A percentile compares a stretch with the other conserved stretches of the same genome.
phyloP scores from a whole-genome alignment of 2,329 filamentous ascomycete genomes.

The Pleoardoris graminearum region DNA sequence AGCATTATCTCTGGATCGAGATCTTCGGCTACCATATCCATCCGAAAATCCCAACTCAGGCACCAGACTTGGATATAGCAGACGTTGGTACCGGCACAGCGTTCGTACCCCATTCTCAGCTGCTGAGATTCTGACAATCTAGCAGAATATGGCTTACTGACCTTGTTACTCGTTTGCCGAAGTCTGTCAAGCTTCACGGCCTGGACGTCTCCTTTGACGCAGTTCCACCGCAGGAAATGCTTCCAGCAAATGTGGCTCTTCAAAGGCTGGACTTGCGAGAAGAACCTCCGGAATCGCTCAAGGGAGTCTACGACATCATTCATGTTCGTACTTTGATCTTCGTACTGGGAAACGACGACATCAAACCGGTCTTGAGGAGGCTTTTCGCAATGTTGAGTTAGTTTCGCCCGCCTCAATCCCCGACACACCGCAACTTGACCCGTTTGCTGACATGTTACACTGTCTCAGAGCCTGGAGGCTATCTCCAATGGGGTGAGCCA shows the following conservation, averaged over 20 bases:
- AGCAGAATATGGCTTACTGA: not conserved
- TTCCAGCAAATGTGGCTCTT: slow-evolving; percentile 3
- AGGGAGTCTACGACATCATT: slow-evolving; percentile 4
- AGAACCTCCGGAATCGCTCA: not conserved
- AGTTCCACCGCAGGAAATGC: not conserved
- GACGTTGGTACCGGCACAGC: not conserved
- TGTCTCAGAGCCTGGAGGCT: not conserved
- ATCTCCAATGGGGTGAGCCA: not conserved
- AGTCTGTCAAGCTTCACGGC: not conserved
- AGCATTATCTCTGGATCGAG: not conserved
- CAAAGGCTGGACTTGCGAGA: not conserved
- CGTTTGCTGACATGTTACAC: no score
- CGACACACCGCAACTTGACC: not conserved
- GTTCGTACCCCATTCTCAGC: not conserved
- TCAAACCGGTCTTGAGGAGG: not conserved
- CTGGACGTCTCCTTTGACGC: slow-evolving; percentile 3
- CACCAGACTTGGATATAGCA: not conserved
- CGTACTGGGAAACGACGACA: slow-evolving; percentile 2
- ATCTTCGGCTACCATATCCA: not conserved
- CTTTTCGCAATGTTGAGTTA: not conserved
- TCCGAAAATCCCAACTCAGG: not conserved
- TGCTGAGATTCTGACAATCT: not conserved
- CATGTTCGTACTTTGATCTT: slow-evolving; percentile 1
- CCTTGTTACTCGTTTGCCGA: not conserved
- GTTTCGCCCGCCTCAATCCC: not conserved